Evolutionary conservation across 176 grass and related monocot genomes (phyloP).

Genomic region (Neostapfia colusana): DNA sequence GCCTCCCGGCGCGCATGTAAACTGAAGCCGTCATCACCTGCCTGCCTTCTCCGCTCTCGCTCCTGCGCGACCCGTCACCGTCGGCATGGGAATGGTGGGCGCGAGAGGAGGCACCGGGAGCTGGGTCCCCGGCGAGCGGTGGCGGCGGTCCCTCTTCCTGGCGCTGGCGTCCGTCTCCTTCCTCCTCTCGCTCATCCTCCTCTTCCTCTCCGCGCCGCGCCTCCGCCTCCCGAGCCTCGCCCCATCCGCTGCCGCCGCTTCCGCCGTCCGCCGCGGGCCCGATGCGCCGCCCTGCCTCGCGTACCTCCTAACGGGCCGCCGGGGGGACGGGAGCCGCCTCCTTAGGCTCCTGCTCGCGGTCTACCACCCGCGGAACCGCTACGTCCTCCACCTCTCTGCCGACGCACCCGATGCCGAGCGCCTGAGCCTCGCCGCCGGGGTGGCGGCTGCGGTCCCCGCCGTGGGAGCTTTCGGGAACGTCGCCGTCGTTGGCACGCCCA

Average conservation of each 20-base stretch:
- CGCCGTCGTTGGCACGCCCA: constrained; percentile 49
- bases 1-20: not conserved
- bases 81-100: constrained; percentile 25
- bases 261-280: constrained; percentile 29
- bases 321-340: constrained; percentile 55
- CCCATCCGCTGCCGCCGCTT: constrained; percentile 14
- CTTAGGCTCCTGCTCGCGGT: constrained; percentile 71
- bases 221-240: constrained; percentile 45
- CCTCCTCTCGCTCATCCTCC: constrained; percentile 59
- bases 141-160: constrained; percentile 45
- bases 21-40: not conserved
- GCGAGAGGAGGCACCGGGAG: constrained; percentile 11
- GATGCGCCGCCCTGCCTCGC: constrained; percentile 62
- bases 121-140: constrained; percentile 37
- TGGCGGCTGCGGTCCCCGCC: constrained; percentile 42
- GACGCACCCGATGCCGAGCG: constrained; percentile 61
- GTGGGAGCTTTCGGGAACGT: constrained; percentile 62
- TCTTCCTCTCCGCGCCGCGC: constrained; percentile 51
- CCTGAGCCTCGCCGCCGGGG: constrained; percentile 43
- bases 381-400: constrained; percentile 68
- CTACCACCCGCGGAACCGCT: constrained; percentile 85
- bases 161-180: constrained; percentile 46
- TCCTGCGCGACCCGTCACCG: not conserved
- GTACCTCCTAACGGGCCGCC: constrained; percentile 62
- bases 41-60: not conserved